Evolutionary conservation across 2,329 filamentous ascomycete species (phyloP).

Genomic region (Aspergillus niger): DNA sequence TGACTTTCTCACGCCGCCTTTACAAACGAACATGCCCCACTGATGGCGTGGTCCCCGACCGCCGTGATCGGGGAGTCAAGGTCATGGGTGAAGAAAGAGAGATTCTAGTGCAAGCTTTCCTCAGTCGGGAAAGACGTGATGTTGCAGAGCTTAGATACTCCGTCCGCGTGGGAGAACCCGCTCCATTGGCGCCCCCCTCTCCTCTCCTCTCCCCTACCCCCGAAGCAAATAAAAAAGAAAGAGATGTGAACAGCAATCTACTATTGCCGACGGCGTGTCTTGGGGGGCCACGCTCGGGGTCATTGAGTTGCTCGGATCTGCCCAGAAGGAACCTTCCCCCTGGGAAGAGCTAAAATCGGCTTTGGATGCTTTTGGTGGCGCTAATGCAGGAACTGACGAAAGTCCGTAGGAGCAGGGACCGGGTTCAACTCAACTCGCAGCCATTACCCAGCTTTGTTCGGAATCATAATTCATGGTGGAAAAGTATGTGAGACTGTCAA

Average conservation of each 20-base stretch:
- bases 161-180: not conserved
- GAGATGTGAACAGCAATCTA: not conserved
- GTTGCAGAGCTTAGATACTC: slow-evolving; percentile 5
- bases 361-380: slow-evolving; percentile 22
- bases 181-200: not conserved
- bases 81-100: not conserved
- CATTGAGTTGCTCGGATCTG: not conserved
- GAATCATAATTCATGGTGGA: slow-evolving; percentile 13
- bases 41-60: not conserved
- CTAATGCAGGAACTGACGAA: slow-evolving; percentile 43
- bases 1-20: not conserved
- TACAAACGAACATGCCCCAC: not conserved
- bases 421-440: slow-evolving; percentile 10
- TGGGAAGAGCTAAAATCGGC: slow-evolving; percentile 18
- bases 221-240: not conserved
- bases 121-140: slow-evolving; percentile 2
- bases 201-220: too few relatives aligned
- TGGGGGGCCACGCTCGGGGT: not conserved
- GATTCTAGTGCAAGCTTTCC: not conserved
- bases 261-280: slow-evolving; percentile 2
- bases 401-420: slow-evolving; percentile 14
- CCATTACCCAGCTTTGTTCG: slow-evolving; percentile 13
- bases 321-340: slow-evolving; percentile 11
- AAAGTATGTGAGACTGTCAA: slow-evolving; percentile 8
- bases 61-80: not conserved